Evolutionary conservation across 208 protist genomes (phyloP), one percentile per base, ranked within the genome.

Genomic region (Wallacemonas rigidus): DNA sequence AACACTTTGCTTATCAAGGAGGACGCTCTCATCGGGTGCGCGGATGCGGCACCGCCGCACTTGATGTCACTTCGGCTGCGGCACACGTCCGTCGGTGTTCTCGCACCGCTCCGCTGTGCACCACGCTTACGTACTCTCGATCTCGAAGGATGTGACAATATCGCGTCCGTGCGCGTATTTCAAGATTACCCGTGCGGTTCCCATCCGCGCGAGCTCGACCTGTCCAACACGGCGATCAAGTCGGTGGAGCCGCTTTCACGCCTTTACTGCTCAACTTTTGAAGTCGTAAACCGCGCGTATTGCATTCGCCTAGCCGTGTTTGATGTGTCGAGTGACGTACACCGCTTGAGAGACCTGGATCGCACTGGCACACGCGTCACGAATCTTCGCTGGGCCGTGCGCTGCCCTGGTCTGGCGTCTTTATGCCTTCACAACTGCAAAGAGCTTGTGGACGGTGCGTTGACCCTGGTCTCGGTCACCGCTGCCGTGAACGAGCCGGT

Each of bases 101-200:
- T 65, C 12, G 12, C 60, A 6, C n/a, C 40, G 6, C 60, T 65
- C 1, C 41, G 12, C n/a, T 14, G 3, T 17, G 43, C 41, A 48
- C 60, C 60, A n/a, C 41, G 7, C 5, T 35, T 65, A 0, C 1
- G 50, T 38, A 41, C 50, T 3, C 60, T 65, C 3, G 40, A 65
- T 36, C 60, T 65, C n/a, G 6, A 9, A 4, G 4, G 12, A 6
- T 65, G 60, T 38, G 12, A 3, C 3, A 3, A 15, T 4, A 17
- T 65, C n/a, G 39, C 60, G 15, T 38, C 60, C 41, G 3, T 53
- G 60, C 12, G 26, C 12, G 60, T 65, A 15, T 65, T 65, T 50
- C 7, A 48, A 8, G 12, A 5, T 11, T 17, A n/a, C 40, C 38
- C 40, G 11, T 65, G 60, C n/a, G 60, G 41, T 15, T 8, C 1